Base-by-base conservation (phyloP, 192 early-diverging fungal genomes). In the Coemansia guatemalensis region DNA sequence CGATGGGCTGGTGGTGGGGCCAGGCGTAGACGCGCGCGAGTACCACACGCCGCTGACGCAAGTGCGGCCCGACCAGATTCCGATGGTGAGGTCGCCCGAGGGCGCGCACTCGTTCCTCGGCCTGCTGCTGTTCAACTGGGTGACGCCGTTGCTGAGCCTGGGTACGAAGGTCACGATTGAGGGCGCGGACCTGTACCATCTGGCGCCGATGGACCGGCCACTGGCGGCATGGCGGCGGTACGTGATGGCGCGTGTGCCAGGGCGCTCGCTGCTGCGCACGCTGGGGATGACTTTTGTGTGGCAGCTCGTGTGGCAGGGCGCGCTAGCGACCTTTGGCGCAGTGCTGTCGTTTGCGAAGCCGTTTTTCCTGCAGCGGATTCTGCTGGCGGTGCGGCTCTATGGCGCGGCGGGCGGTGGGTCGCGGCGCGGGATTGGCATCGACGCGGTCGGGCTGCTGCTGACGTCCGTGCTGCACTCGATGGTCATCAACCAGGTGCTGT, bases 371-470 rank as follows among this genome's bases (percentile, higher is more conserved):
- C 78, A 88, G 63, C 76, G 76, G 24, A 84, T 90, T 9, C 61
- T 90, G 56, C 62, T 62, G 21, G 82, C 76, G 50, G 85, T 89
- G 52, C 78, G 85, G 24, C 39, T 84, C 57, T 74, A 84, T 29
- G 60, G 23, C 1, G 9, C 44, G 18, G 30, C 18, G 14, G 53
- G 29, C 6, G 17, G 52, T 3, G 39, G 30, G 8, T 33, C 66
- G 4, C 47, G 21, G 29, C 65, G 69, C 21, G n/a, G 52, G 35
- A 63, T 73, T 11, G 72, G 65, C 22, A 51, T 85, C n/a, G 89
- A 85, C 55, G 88, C 86, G 0, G 63, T 87, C 24, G 88, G 85
- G 3, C 64, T 92, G 24, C 82, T 91, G 56, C 44, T 88, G 27
- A 12, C 81, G 5, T 83, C 85, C 44, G 47, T 73, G 22, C 27